A percentile compares a stretch with the other conserved stretches of the same genome.
phyloP scores from a whole-genome alignment of 2,329 filamentous ascomycete species.

The Diaporthe citri region DNA sequence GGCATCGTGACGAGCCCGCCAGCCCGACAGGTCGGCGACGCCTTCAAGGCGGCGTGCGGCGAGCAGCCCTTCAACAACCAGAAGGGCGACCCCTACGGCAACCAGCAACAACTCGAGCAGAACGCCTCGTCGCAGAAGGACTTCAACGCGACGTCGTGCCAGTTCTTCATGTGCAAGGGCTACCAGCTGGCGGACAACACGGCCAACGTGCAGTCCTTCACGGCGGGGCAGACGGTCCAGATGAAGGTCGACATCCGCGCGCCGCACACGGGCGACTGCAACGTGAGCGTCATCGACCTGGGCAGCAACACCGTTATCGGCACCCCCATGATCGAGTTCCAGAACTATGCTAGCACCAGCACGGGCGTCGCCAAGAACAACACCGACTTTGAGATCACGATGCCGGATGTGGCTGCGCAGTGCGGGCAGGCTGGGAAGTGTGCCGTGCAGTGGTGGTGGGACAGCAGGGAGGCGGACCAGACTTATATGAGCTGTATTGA shows the following conservation, averaged over 20 bases:
- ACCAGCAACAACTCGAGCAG: constrained; percentile 38
- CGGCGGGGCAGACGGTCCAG: constrained; percentile 57
- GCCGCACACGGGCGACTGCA: constrained; percentile 61
- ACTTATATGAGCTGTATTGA: constrained; percentile 40
- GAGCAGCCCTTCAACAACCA: constrained; percentile 43
- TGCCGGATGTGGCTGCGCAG: constrained; percentile 46
- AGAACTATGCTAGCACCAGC: constrained; percentile 46
- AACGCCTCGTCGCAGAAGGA: constrained; percentile 29
- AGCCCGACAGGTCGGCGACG: constrained; percentile 41
- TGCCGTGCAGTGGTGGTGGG: constrained; percentile 43
- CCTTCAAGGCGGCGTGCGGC: constrained; percentile 45
- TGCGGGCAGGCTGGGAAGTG: constrained; percentile 47
- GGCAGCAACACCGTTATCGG: constrained; percentile 62
- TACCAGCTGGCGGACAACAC: constrained; percentile 56
- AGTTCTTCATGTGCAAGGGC: constrained; percentile 56
- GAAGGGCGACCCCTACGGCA: constrained; percentile 35
- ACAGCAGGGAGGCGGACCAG: constrained; percentile 34
- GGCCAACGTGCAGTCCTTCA: constrained; percentile 52
- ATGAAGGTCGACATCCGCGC: constrained; percentile 59
- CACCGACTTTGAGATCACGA: constrained; percentile 47
- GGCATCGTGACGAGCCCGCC: constrained; percentile 42
- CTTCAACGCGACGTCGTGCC: constrained; percentile 46
- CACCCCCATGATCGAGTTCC: constrained; percentile 49
- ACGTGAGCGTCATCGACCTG: constrained; percentile 63
- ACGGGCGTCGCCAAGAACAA: constrained; percentile 47